A percentile compares a stretch with the other conserved stretches of the same genome.
phyloP scores from a whole-genome alignment of 192 early-diverging fungal genomes.

The Backusella morwellensis region DNA sequence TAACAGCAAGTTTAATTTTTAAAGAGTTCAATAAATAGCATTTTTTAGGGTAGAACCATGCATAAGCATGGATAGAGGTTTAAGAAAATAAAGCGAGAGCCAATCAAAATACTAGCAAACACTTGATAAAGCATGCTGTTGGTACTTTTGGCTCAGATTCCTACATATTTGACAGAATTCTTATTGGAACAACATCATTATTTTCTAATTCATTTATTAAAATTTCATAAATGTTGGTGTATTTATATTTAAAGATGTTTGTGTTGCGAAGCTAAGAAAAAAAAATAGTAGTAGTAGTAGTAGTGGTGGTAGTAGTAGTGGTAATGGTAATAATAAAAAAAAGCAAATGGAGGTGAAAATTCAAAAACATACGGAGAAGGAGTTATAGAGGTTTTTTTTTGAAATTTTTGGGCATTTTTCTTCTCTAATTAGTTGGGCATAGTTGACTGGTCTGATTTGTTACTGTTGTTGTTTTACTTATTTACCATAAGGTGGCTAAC shows the following conservation, averaged over 20 bases:
- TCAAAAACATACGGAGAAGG: neutral
- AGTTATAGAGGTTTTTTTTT: neutral
- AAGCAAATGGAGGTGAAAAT: neutral
- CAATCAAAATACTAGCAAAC: too few relatives aligned
- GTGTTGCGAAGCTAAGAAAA: neutral
- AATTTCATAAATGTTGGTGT: neutral
- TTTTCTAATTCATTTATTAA: slow-evolving; percentile 5
- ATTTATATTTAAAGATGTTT: neutral
- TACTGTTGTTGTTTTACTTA: neutral
- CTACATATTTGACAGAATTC: too few relatives aligned
- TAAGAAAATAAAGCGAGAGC: too few relatives aligned
- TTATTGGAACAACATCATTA: neutral
- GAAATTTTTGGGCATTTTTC: neutral
- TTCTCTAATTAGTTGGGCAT: neutral
- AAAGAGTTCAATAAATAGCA: too few relatives aligned
- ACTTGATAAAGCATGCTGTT: too few relatives aligned
- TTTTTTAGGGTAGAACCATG: too few relatives aligned
- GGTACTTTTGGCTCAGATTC: too few relatives aligned
- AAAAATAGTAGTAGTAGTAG: neutral
- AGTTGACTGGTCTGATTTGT: neutral
- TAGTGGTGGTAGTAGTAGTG: neutral
- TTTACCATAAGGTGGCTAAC: slow-evolving; percentile 14
- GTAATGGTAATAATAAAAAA: neutral
- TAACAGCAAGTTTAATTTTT: too few relatives aligned
- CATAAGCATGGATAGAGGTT: too few relatives aligned